Evolutionary conservation across 164 flowering plant genomes (phyloP), one percentile per base, ranked within the genome.

Genomic region (Annona squamosa): DNA sequence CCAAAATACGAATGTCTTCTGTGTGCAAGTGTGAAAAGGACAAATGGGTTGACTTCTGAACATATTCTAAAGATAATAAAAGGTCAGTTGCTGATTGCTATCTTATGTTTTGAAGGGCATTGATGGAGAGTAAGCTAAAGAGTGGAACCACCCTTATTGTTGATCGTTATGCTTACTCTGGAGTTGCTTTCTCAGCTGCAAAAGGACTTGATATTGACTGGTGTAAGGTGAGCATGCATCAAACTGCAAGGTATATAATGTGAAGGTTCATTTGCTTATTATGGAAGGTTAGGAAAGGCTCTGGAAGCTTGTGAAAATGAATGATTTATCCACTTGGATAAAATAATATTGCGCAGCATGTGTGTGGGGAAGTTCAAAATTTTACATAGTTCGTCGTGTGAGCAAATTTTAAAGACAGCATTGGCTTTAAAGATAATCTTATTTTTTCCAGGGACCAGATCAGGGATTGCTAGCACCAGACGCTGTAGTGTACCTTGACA

Each of bases 121-220:
- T 88, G 80, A 94, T 94, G 98, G 96, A 94, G 75, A 75, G 78
- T 46, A 88, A 90, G 79, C 83, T 91, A 80, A 86, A 76, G 78
- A 76, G 79, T 78, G 94, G 96, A 72, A 91, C 86, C 26, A 88
- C 94, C 0, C 89, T 94, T 68, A 81, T 91, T 75, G 91, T 94
- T 69, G 98, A 93, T 73, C 96, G 96, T 7, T 91, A 94, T 80
- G 87, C 98, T 61, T 90, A 89, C 74, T 94, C 96, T 61, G 97
- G 98, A 45, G 94, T 94, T 69, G 98, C 98, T 47, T 94, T 94
- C 81, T 91, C 98, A 9, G 85, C 92, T 77, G 94, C 96, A 13
- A 91, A 91, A 80, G 98, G 97, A 76, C 88, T 94, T 67, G 91
- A 87, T 74, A n/a, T 90, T 76, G 90, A 88, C 67, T 94, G 98